Conservation (phyloP, 129 eudicot species). For the Artemisia annua region DNA sequence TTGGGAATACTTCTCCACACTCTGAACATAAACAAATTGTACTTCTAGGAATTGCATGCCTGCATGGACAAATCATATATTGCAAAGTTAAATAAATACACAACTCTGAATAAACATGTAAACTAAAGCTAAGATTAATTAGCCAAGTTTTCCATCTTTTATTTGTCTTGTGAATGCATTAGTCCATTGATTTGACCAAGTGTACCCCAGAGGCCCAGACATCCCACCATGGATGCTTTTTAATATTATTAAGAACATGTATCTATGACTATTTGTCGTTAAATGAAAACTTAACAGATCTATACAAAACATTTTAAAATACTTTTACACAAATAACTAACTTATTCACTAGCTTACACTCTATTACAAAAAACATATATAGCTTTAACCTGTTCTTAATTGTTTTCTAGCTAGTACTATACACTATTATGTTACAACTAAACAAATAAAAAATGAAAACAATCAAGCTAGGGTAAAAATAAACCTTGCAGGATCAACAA, state of each 20-base stretch:
- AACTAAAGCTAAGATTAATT: not conserved
- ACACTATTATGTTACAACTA: not conserved
- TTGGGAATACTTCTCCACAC: conserved; percentile 93
- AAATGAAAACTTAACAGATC: not conserved
- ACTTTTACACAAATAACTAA: too few species aligned
- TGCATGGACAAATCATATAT: conserved; percentile 19
- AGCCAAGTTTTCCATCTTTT: not conserved
- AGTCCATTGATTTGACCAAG: too few species aligned
- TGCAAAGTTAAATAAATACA: too few species aligned
- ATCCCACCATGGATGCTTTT: too few species aligned
- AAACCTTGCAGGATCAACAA: conserved; percentile 82
- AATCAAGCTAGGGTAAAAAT: not conserved
- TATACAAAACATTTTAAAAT: not conserved
- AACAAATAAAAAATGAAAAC: not conserved
- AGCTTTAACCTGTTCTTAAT: too few species aligned
- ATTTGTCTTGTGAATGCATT: too few species aligned
- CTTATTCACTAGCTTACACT: too few species aligned
- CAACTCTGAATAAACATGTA: too few species aligned
- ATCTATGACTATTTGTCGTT: too few species aligned
- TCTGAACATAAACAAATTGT: conserved; percentile 75
- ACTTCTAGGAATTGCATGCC: conserved; percentile 71
- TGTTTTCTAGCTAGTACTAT: not conserved
- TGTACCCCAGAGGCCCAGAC: too few species aligned
- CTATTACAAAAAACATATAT: too few species aligned
- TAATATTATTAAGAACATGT: too few species aligned